Evolutionary conservation across 805 yeast genomes (phyloP).

Genomic region (Metschnikowia reukaufii): DNA sequence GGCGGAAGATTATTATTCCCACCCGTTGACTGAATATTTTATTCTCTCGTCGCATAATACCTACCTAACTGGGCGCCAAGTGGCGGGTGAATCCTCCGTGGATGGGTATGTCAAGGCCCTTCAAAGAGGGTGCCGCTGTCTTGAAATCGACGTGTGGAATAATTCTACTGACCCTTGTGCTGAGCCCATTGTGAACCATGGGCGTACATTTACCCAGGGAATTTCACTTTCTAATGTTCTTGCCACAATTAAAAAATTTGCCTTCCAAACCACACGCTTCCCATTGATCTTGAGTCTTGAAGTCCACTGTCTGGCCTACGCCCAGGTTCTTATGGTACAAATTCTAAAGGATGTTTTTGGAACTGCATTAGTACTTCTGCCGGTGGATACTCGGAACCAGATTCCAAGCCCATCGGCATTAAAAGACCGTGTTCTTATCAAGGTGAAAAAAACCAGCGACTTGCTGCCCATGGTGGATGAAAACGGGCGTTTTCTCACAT

Average conservation of each 20-base stretch:
- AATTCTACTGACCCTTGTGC: constrained; percentile 46
- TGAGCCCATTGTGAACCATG: constrained; percentile 90
- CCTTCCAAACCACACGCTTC: constrained; percentile 81
- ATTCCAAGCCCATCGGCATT: constrained; percentile 72
- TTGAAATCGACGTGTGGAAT: constrained; percentile 98
- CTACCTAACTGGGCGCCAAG: constrained; percentile 82
- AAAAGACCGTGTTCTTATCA: constrained; percentile 69
- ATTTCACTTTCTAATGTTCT: constrained; percentile 69
- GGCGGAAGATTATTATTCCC: constrained; percentile 25
- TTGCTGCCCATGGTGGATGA: constrained; percentile 18
- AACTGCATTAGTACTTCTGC: constrained; percentile 49
- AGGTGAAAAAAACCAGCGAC: constrained; percentile 61
- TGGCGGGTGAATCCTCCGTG: constrained; percentile 82
- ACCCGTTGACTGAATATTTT: constrained; percentile 80
- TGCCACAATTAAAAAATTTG: constrained; percentile 74
- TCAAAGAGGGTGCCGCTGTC: constrained; percentile 89
- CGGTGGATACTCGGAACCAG: constrained; percentile 28
- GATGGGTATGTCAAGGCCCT: constrained; percentile 86
- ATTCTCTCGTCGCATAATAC: constrained; percentile 96
- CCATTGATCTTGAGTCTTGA: constrained; percentile 89
- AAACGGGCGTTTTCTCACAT: constrained; percentile 23
- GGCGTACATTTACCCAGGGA: constrained; percentile 76
- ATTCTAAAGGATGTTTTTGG: constrained; percentile 60
- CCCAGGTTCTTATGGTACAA: constrained; percentile 60
- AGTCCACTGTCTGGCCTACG: constrained; percentile 67